A percentile compares a stretch with the other conserved stretches of the same genome.
phyloP scores from a whole-genome alignment of 192 early-diverging fungal species.

The Backusella australiensis region DNA sequence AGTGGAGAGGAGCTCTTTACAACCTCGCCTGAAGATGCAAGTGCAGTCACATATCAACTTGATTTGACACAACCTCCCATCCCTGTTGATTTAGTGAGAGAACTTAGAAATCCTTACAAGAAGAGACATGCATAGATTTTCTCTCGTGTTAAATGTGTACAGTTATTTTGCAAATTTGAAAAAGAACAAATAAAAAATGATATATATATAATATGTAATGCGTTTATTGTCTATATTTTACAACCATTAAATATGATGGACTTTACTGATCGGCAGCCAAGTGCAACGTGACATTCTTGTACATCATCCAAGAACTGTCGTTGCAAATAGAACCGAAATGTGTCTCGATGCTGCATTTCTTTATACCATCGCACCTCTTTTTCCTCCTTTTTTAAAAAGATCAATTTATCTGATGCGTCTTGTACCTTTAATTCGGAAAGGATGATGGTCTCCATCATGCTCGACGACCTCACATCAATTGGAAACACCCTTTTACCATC shows the following conservation, averaged over 20 bases:
- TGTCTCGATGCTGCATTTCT: not conserved
- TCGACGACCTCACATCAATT: not conserved
- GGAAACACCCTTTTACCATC: not conserved
- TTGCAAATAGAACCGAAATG: not conserved
- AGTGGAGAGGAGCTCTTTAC: slow-evolving; percentile 33
- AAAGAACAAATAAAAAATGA: not conserved
- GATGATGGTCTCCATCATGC: not conserved
- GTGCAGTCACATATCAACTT: slow-evolving; percentile 26
- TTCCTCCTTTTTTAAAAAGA: not conserved
- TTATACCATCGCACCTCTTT: not conserved
- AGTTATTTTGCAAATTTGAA: not conserved
- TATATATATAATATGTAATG: not conserved
- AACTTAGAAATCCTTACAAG: slow-evolving; percentile 34
- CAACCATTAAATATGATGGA: slow-evolving; percentile 2
- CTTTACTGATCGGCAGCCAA: not conserved
- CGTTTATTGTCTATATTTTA: not conserved
- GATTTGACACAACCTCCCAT: slow-evolving; percentile 17
- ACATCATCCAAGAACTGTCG: not conserved
- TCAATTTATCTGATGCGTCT: not conserved
- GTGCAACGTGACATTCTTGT: not conserved
- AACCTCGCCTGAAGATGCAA: slow-evolving; percentile 25
- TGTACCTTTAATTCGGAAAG: not conserved
- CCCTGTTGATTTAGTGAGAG: slow-evolving; percentile 25
- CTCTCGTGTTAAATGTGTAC: not conserved
- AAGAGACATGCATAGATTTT: not conserved